phyloP scores from a whole-genome alignment of 179 eudicot species.

The Drosera spatulata region DNA sequence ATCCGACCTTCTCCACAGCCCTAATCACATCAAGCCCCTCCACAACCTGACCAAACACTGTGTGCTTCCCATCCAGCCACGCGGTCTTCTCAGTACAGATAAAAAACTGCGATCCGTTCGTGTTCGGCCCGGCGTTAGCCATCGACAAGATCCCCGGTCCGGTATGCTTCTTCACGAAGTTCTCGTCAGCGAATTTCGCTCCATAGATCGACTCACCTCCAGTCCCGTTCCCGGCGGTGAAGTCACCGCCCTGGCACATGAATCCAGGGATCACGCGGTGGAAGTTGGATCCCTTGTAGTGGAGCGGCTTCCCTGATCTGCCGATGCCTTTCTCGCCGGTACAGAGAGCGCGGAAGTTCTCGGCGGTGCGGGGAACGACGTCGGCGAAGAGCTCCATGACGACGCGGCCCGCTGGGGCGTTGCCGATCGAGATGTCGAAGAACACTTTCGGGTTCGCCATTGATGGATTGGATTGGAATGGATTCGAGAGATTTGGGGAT shows the following conservation, averaged over 20 bases:
- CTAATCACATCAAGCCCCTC: constrained; percentile 40
- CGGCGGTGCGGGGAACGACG: constrained; percentile 53
- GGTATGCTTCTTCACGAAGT: constrained; percentile 42
- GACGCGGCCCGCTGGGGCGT: constrained; percentile 48
- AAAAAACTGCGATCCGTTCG: constrained; percentile 36
- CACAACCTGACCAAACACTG: constrained; percentile 36
- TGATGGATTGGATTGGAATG: background rate
- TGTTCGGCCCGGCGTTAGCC: constrained; percentile 29
- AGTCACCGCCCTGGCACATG: constrained; percentile 57
- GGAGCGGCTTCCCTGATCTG: constrained; percentile 43
- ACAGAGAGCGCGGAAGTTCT: constrained; percentile 81
- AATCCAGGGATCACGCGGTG: constrained; percentile 70
- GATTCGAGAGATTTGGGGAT: no score
- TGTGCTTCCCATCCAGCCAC: constrained; percentile 51
- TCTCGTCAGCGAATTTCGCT: constrained; percentile 40
- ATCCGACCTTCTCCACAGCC: constrained; percentile 47
- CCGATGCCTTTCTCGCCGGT: constrained; percentile 83
- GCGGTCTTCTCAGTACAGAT: constrained; percentile 36
- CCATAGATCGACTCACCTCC: constrained; percentile 55
- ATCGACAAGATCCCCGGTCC: constrained; percentile 40
- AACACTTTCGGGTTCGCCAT: constrained; percentile 67
- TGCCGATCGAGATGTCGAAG: constrained; percentile 59
- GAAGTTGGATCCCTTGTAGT: constrained; percentile 63
- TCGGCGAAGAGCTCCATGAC: constrained; percentile 73
- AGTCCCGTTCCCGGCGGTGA: constrained; percentile 44